These are phyloP conservation scores for Saccharum spontaneum DNA, from an alignment of 176 grass and related monocot genomes.

Conservation along the genomic window DNA sequence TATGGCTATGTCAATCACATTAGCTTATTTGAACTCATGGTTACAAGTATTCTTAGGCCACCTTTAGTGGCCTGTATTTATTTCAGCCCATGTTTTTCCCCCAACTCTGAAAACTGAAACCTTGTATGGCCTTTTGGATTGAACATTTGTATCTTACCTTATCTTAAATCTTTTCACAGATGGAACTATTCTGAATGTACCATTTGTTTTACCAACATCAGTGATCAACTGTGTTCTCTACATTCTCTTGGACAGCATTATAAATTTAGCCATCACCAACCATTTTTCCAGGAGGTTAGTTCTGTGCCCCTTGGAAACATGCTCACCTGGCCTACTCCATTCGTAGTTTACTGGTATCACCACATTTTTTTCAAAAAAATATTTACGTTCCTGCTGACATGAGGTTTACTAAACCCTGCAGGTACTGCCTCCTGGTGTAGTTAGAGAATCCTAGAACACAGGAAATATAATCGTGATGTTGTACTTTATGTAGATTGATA, in stretches of 20 bases:
- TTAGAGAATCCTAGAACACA: constrained; percentile 21
- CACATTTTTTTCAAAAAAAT: neutral
- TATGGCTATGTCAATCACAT: neutral
- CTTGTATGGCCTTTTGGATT: neutral
- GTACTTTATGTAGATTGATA: constrained; percentile 41
- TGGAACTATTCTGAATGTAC: constrained; percentile 42
- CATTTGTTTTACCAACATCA: constrained; percentile 37
- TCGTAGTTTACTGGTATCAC: neutral
- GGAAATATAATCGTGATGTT: constrained; percentile 27
- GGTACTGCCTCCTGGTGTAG: constrained; percentile 30
- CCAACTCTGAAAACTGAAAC: constrained; percentile 6
- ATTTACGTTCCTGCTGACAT: constrained; percentile 17
- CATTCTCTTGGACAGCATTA: constrained; percentile 29
- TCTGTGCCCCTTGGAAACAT: neutral
- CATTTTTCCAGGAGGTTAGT: constrained; percentile 46
- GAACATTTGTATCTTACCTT: constrained; percentile 21
- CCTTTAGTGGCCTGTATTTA: neutral
- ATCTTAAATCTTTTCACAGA: constrained; percentile 51
- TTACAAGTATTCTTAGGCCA: constrained; percentile 3
- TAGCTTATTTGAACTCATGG: neutral
- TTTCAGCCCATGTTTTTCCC: neutral
- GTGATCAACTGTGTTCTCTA: constrained; percentile 40
- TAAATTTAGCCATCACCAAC: constrained; percentile 8
- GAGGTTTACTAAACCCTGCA: constrained; percentile 21
- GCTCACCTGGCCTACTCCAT: neutral